Conservation (phyloP, 257 asterid species). For the Verbena officinalis region DNA sequence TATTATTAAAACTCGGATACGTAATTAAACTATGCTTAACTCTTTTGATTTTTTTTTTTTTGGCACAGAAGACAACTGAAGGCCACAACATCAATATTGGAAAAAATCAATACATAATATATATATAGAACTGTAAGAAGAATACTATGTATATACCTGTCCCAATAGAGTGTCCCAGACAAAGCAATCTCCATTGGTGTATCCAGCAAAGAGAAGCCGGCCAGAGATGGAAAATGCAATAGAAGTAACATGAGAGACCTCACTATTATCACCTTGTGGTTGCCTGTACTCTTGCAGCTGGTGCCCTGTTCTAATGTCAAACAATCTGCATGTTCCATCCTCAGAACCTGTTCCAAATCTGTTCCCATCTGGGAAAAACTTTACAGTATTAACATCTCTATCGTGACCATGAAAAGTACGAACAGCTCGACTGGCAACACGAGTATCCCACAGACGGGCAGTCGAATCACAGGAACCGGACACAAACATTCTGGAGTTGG, state of each 20-base stretch:
- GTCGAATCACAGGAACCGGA: slow-evolving; percentile 98
- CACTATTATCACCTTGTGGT: slow-evolving; percentile 66
- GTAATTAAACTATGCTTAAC: too few species aligned
- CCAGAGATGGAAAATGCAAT: slow-evolving; percentile 95
- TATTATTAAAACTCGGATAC: too few species aligned
- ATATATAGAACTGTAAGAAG: background rate
- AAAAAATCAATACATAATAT: too few species aligned
- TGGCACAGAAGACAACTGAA: too few species aligned
- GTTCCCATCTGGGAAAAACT: slow-evolving; percentile 93
- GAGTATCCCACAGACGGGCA: slow-evolving; percentile 95
- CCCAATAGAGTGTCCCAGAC: slow-evolving; percentile 98
- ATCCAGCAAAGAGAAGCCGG: slow-evolving; percentile 90
- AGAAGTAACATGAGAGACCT: slow-evolving; percentile 70
- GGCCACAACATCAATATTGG: too few species aligned
- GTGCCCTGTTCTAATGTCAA: slow-evolving; percentile 97
- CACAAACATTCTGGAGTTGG: slow-evolving; percentile 80
- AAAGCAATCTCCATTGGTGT: slow-evolving; percentile 81
- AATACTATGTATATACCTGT: slow-evolving; percentile 57
- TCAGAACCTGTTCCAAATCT: slow-evolving; percentile 95
- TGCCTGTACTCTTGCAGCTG: slow-evolving; percentile 91
- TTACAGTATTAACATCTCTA: slow-evolving; percentile 92
- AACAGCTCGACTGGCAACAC: slow-evolving; percentile 98
- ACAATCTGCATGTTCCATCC: slow-evolving; percentile 91
- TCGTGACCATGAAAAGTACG: slow-evolving; percentile 88
- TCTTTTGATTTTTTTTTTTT: too few species aligned